Conservation (phyloP, 2,329 filamentous ascomycete species). For the Colletotrichum sp. region DNA sequence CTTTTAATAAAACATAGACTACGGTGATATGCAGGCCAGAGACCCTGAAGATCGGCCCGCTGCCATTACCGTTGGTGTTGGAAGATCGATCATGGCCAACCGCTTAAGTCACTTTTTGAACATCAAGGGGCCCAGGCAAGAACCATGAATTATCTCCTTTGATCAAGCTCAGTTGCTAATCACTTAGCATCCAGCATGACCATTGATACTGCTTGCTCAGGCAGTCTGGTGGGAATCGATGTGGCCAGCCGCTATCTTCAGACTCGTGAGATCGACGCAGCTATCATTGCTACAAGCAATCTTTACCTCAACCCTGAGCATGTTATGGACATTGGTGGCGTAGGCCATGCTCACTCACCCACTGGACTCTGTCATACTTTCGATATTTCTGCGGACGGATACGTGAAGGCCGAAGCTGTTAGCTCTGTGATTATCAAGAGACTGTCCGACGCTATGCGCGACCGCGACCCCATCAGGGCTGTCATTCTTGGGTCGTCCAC, state of each 20-base stretch:
- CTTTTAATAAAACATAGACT: background rate
- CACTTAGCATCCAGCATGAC: constrained; percentile 45
- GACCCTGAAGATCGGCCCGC: background rate
- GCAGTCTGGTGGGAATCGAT: background rate
- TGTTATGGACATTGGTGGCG: constrained; percentile 18
- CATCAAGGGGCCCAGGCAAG: background rate
- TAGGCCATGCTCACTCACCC: background rate
- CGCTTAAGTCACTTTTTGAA: constrained; percentile 42
- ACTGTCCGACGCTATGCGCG: constrained; percentile 44
- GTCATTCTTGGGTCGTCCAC: constrained; percentile 33
- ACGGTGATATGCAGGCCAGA: background rate
- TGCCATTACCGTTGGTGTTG: background rate
- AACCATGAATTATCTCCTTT: background rate
- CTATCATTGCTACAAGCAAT: constrained; percentile 35
- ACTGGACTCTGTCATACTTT: background rate
- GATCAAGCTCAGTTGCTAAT: background rate
- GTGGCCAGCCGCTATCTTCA: constrained; percentile 40
- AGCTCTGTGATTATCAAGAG: constrained; percentile 47
- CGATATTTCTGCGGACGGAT: constrained; percentile 44
- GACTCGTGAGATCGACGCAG: constrained; percentile 26
- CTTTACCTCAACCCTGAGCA: constrained; percentile 35
- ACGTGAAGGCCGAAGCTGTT: constrained; percentile 51
- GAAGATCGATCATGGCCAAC: constrained; percentile 31
- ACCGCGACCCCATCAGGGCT: constrained; percentile 41
- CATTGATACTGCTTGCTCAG: constrained; percentile 63